Percentiles rank a stretch among this genome's conserved stretches.
These are phyloP conservation scores for Favolaschia claudopus DNA, from an alignment of 768 basidiomycete genomes.

Conservation along the genomic window DNA sequence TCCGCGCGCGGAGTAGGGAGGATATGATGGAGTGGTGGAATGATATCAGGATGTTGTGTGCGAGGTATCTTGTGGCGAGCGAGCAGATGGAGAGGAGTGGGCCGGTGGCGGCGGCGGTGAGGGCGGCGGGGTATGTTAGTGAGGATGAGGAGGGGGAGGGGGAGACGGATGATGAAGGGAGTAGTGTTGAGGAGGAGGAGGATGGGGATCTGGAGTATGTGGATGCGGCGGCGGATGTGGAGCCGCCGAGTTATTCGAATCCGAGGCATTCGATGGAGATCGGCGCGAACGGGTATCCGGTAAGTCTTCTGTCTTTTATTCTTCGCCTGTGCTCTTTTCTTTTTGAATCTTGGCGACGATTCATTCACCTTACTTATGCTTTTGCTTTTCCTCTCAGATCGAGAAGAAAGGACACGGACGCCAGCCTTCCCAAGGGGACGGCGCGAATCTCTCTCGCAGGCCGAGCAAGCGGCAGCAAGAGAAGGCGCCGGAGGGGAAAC, in stretches of 20 bases:
- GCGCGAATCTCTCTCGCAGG: conserved; percentile 46
- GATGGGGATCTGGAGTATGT: conserved; percentile 41
- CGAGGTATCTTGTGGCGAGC: conserved; percentile 91
- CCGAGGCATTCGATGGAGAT: conserved; percentile 50
- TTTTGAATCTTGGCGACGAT: too few relatives aligned
- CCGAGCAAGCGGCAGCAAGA: conserved; percentile 72
- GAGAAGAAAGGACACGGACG: conserved; percentile 45
- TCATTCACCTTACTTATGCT: background rate
- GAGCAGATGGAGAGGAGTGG: conserved; percentile 94
- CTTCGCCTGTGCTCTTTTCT: too few relatives aligned
- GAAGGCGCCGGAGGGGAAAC: conserved; percentile 72
- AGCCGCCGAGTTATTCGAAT: conserved; percentile 70
- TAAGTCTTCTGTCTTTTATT: conserved; percentile 45
- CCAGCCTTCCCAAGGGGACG: conserved; percentile 27
- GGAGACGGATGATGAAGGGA: conserved; percentile 46
- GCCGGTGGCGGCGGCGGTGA: conserved; percentile 91
- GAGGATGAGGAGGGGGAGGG: conserved; percentile 77
- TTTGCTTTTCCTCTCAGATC: conserved; percentile 30
- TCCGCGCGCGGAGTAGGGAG: conserved; percentile 87
- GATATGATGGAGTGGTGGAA: conserved; percentile 99
- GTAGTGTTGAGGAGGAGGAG: conserved; percentile 55
- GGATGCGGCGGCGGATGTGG: conserved; percentile 54
- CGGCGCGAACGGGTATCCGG: conserved; percentile 66
- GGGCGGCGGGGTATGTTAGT: conserved; percentile 86
- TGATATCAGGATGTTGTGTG: conserved; percentile 92